Evolutionary conservation across 1,284 basidiomycete species (phyloP).

Genomic region (Sporisorium exsertum): DNA sequence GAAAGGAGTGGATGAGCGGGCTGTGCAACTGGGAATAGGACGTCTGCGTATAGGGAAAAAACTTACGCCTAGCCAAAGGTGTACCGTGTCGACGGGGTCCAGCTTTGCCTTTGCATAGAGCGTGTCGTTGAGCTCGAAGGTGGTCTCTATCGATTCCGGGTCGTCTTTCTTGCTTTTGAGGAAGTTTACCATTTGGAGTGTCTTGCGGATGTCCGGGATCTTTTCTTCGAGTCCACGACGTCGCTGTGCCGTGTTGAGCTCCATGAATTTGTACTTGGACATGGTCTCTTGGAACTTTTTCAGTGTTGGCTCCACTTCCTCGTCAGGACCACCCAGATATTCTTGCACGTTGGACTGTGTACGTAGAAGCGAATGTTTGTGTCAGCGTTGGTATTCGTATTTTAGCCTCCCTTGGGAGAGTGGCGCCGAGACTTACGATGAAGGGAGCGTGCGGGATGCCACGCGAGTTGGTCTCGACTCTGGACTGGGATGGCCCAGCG

Average conservation of each 20-base stretch:
- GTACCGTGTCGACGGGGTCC: constrained; percentile 87
- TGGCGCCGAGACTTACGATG: constrained; percentile 76
- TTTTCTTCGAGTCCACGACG: constrained; percentile 86
- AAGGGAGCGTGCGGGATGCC: constrained; percentile 96
- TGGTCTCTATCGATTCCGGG: constrained; percentile 79
- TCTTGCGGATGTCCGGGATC: constrained; percentile 96
- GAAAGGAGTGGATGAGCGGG: neutral
- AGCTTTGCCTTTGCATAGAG: constrained; percentile 90
- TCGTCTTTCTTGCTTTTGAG: constrained; percentile 72
- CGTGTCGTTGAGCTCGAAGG: constrained; percentile 96
- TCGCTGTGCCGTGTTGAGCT: constrained; percentile 83
- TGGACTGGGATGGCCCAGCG: constrained; percentile 33
- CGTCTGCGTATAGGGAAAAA: neutral
- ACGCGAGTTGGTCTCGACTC: constrained; percentile 76
- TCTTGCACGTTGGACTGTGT: constrained; percentile 83
- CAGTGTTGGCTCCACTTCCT: constrained; percentile 82
- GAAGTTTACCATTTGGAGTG: constrained; percentile 87
- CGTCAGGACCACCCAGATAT: constrained; percentile 84
- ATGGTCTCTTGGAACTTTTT: constrained; percentile 90
- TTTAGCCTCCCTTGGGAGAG: neutral
- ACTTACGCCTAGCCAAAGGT: constrained; percentile 91
- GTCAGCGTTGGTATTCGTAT: neutral
- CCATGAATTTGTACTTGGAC: constrained; percentile 99
- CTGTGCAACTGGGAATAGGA: neutral
- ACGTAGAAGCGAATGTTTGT: neutral